Base-by-base conservation (phyloP, 768 basidiomycete genomes). In the Coprinopsis strossmayeri region DNA sequence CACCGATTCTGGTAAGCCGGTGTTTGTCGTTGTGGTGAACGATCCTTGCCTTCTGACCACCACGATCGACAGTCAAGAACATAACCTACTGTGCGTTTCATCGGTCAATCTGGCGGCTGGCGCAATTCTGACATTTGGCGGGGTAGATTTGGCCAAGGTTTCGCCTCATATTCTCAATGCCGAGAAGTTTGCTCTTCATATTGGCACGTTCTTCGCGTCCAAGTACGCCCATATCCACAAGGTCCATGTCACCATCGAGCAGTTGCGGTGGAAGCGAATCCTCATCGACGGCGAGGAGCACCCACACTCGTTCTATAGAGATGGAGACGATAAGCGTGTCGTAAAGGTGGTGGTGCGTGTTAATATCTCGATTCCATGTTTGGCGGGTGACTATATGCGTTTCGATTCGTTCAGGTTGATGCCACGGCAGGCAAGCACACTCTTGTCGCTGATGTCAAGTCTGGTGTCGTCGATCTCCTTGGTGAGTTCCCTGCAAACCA, bases 271-370 rank as follows among this genome's bases (percentile, higher is more conserved):
- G 94, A 69, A 81, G 2, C 79, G 93, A 3, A 87, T 96, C 51
- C 63, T 69, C 2, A 72, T 87, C 21, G 28, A 63, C 68, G 4
- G 70, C 5, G 68, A 61, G 34, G 68, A 63, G 1, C 93, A 97
- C 62, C 63, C 78, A 5, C 90, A 94, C 62, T 79, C 91, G 13
- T 98, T 95, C 65, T 71, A 77, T 49, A 73, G 94, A 20, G 91
- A 97, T 56, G 95, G 94, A 1, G 90, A 93, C 2, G 94, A 98
- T 61, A 95, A 88, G 71, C 74, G 81, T 3, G 61, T 84, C 26
- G 74, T 82, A 4, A 77, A 78, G 17, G 80, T 74, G 12, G 74
- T 78, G 64, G 79, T 84, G 44, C 46, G 67, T 63, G 5, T 41
- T 24, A 40, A 21, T 21, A 21, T 41, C 51, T 54, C 10, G 59